Evolutionary conservation across 2,329 filamentous ascomycete genomes (phyloP).

Genomic region (Ascochyta clinopodiicola): DNA sequence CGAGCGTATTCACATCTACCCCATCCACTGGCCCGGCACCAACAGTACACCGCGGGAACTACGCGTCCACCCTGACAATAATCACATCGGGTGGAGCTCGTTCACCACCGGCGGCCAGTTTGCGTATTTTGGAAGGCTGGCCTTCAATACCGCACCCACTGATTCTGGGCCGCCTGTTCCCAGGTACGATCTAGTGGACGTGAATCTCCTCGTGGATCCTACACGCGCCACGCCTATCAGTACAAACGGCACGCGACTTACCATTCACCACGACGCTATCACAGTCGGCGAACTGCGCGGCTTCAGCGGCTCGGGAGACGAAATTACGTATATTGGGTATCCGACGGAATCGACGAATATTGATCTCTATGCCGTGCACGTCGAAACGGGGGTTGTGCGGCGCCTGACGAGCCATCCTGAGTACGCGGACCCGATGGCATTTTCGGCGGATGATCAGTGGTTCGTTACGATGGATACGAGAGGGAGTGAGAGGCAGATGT

Average conservation of each 20-base stretch:
- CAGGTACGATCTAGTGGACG: constrained; percentile 52
- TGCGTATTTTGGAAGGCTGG: constrained; percentile 48
- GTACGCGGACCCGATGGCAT: constrained; percentile 53
- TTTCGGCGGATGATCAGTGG: constrained; percentile 55
- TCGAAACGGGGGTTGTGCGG: constrained; percentile 51
- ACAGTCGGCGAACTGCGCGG: constrained; percentile 55
- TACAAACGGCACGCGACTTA: constrained; percentile 35
- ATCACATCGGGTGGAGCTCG: constrained; percentile 54
- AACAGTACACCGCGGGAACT: constrained; percentile 52
- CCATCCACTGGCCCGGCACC: constrained; percentile 49
- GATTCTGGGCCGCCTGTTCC: constrained; percentile 15
- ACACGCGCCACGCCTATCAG: background rate
- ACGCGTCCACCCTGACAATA: constrained; percentile 55
- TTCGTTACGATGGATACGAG: constrained; percentile 55
- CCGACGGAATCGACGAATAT: constrained; percentile 54
- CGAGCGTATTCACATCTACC: constrained; percentile 49
- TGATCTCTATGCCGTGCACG: constrained; percentile 53
- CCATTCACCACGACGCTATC: constrained; percentile 42
- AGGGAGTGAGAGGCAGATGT: constrained; percentile 53
- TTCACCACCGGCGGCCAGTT: constrained; percentile 40
- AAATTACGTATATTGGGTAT: constrained; percentile 53
- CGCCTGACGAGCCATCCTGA: constrained; percentile 55
- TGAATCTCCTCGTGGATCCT: constrained; percentile 40
- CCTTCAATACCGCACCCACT: constrained; percentile 49
- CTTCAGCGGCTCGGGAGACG: constrained; percentile 52